Evolutionary conservation across 352 stramenopile genomes (phyloP), one percentile per base, ranked within the genome.

Genomic region (Bremia lactucae): DNA sequence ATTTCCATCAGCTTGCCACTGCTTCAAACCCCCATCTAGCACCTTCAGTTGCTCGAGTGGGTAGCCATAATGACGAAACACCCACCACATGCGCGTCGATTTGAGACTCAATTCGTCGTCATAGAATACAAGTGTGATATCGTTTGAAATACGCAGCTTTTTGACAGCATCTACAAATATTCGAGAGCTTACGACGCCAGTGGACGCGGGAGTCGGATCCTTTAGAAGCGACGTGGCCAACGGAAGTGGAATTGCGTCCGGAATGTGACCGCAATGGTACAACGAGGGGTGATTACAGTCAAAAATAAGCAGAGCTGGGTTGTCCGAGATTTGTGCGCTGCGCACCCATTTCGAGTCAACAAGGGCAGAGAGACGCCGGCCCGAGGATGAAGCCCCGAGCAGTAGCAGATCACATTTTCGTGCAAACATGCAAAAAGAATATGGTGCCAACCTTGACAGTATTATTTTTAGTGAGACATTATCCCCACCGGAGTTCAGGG

Each of bases 61-160:
- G 41, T 84, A 81, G 15, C 77, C 77, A 38, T 72, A 89, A 57
- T 87, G 71, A 22, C 59, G 65, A 43, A 84, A 84, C 11, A 89
- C 72, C 77, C 77, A 89, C 77, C 77, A 89, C 44, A 75, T 71
- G 14, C 77, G 68, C 9, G 68, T 80, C 20, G 77, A 59, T 51
- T 75, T 72, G 36, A 87, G 59, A 38, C 73, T 76, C 31, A 76
- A 61, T 19, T 81, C 57, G 31, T 90, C 73, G 47, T 87, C 77
- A 52, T 90, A 90, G 37, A 90, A 83, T 11, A 90, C 74, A 13
- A 90, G 43, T 29, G 68, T 83, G 15, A 56, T 62, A 35, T 80
- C 57, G 9, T 53, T 55, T 6, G 68, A 53, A 19, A 86, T 47
- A 13, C 65, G 46, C 26, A 87, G 24, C 16, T 59, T 43, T 22